These are phyloP conservation scores for Globisporangium viniferum DNA, from an alignment of 352 stramenopile species.

Conservation along the genomic window DNA sequence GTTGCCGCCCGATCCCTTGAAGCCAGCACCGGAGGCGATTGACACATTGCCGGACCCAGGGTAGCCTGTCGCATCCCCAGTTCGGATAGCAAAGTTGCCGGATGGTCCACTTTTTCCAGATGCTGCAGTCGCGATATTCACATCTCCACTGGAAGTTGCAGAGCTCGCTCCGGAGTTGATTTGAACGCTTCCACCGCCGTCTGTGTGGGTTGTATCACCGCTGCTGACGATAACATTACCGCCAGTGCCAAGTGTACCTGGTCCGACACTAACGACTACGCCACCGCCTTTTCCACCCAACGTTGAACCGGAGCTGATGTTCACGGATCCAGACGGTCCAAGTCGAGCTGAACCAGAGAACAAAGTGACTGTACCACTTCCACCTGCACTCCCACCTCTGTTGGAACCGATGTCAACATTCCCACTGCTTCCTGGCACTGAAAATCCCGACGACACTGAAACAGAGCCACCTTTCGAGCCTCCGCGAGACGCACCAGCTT, in stretches of 20 bases:
- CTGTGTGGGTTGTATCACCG: slow-evolving; percentile 36
- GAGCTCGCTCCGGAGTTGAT: slow-evolving; percentile 55
- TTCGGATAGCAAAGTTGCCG: slow-evolving; percentile 72
- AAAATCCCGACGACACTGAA: slow-evolving; percentile 43
- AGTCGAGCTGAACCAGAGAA: slow-evolving; percentile 41
- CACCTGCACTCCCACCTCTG: slow-evolving; percentile 39
- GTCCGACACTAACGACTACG: slow-evolving; percentile 51
- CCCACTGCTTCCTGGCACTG: slow-evolving; percentile 42
- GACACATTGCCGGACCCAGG: slow-evolving; percentile 64
- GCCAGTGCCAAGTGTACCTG: slow-evolving; percentile 36
- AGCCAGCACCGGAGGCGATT: slow-evolving; percentile 52
- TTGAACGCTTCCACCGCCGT: slow-evolving; percentile 49
- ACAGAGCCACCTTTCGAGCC: slow-evolving; percentile 48
- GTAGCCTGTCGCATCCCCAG: slow-evolving; percentile 42
- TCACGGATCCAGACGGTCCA: slow-evolving; percentile 61
- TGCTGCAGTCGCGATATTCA: slow-evolving; percentile 45
- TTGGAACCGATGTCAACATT: slow-evolving; percentile 61
- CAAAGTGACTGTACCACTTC: slow-evolving; percentile 51
- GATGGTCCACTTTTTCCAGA: slow-evolving; percentile 60
- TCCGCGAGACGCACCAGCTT: slow-evolving; percentile 40
- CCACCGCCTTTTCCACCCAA: slow-evolving; percentile 48
- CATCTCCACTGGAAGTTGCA: slow-evolving; percentile 43
- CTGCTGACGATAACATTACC: slow-evolving; percentile 41
- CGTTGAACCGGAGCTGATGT: slow-evolving; percentile 63
- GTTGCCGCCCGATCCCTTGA: slow-evolving; percentile 51